These are phyloP conservation scores for Penicillium hordei DNA, from an alignment of 2,329 filamentous ascomycete species.

Conservation along the genomic window DNA sequence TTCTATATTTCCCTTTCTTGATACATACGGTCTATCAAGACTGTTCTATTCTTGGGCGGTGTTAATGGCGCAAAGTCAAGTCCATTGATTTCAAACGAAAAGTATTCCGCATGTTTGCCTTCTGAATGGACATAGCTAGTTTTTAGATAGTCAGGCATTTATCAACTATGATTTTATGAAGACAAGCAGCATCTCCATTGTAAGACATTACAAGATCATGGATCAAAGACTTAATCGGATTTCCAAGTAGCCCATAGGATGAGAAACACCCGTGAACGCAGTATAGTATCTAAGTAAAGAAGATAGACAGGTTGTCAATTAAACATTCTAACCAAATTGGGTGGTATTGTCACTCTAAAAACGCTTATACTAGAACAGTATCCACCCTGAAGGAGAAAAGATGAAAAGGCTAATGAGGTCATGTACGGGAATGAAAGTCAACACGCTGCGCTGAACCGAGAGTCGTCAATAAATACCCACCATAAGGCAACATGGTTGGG, in stretches of 20 bases:
- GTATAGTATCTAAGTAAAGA: not conserved
- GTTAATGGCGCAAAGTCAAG: constrained; percentile 27
- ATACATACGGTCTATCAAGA: constrained; percentile 21
- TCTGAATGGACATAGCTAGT: constrained; percentile 20
- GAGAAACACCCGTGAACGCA: not conserved
- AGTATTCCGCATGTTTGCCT: constrained; percentile 24
- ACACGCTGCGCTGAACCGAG: constrained; percentile 22
- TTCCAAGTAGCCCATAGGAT: not conserved
- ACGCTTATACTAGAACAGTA: constrained; percentile 10
- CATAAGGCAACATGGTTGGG: not conserved
- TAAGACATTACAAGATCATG: not conserved
- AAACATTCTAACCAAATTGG: constrained; percentile 6
- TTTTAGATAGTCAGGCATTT: constrained; percentile 20
- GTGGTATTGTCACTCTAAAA: constrained; percentile 6
- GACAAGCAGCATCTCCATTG: not conserved
- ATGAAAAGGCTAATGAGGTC: constrained; percentile 12
- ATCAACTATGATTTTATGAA: constrained; percentile 18
- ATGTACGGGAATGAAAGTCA: constrained; percentile 21
- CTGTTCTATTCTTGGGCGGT: constrained; percentile 22
- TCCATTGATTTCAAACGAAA: constrained; percentile 25
- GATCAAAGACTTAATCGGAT: not conserved
- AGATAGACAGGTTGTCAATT: constrained; percentile 7
- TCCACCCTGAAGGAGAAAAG: constrained; percentile 7
- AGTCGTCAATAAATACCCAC: constrained; percentile 6
- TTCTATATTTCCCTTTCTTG: constrained; percentile 19